These are phyloP conservation scores for Inonotus obliquus DNA, from an alignment of 1,284 basidiomycete species.

Conservation along the genomic window DNA sequence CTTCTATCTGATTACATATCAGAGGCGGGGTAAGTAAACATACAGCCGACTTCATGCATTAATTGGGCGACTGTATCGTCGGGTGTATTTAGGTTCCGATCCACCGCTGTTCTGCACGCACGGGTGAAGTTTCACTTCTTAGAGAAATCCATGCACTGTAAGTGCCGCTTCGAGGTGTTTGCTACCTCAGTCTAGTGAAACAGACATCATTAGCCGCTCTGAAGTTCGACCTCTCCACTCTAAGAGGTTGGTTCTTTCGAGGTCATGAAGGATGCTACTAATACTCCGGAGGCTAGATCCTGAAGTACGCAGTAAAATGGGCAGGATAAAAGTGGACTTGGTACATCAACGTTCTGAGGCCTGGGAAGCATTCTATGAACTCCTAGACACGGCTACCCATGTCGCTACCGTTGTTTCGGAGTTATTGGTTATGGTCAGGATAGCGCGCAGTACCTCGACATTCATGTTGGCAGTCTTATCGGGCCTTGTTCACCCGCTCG, in stretches of 20 bases:
- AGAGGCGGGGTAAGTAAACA: background rate
- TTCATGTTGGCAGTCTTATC: background rate
- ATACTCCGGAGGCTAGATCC: background rate
- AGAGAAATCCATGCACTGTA: slow-evolving; percentile 4
- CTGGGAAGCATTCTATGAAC: background rate
- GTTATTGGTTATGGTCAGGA: background rate
- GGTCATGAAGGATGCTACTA: background rate
- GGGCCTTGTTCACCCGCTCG: background rate
- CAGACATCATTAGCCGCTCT: too few species aligned
- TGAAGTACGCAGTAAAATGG: slow-evolving; percentile 2
- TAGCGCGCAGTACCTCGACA: background rate
- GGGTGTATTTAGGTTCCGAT: background rate
- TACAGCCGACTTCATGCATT: too few species aligned
- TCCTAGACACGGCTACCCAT: background rate
- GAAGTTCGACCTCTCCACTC: background rate
- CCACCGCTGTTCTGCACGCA: background rate
- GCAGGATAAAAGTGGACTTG: background rate
- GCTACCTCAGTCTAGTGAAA: too few species aligned
- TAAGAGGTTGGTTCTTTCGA: background rate
- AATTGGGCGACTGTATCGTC: too few species aligned
- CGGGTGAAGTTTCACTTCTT: slow-evolving; percentile 6
- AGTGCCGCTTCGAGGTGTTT: too few species aligned
- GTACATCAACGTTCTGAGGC: background rate
- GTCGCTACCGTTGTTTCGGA: background rate
- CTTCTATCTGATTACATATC: background rate